Conservation (phyloP, 768 basidiomycete genomes). For the Hydnum rufescens region DNA sequence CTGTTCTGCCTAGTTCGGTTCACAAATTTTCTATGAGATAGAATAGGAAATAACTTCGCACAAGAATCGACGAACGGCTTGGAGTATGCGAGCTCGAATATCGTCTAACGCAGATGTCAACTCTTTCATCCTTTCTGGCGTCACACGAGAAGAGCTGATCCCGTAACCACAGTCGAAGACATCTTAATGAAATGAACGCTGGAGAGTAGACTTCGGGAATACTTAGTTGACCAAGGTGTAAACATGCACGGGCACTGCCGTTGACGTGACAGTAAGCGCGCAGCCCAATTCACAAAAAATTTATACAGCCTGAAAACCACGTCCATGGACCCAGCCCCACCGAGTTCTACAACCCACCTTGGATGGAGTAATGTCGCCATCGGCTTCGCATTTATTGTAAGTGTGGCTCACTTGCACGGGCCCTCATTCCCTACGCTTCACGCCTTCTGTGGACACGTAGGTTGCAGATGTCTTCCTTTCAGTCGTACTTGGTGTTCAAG, state of each 20-base stretch:
- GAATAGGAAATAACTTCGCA: too few relatives aligned
- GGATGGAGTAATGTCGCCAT: constrained; percentile 59
- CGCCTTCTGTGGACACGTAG: background rate
- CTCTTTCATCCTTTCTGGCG: background rate
- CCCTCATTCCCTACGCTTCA: background rate
- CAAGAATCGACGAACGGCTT: background rate
- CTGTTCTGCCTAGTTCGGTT: background rate
- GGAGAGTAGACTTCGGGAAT: too few relatives aligned
- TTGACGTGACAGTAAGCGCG: too few relatives aligned
- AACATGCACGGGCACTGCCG: too few relatives aligned
- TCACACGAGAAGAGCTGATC: too few relatives aligned
- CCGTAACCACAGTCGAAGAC: too few relatives aligned
- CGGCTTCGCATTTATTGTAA: constrained; percentile 46
- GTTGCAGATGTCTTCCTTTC: constrained; percentile 51
- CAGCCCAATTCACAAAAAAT: too few relatives aligned
- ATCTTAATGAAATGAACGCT: too few relatives aligned
- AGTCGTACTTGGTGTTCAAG: constrained; percentile 38
- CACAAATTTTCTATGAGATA: background rate
- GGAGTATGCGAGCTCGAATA: background rate
- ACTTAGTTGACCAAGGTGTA: too few relatives aligned
- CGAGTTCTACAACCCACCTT: constrained; percentile 25
- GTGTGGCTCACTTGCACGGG: background rate
- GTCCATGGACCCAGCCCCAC: too few relatives aligned
- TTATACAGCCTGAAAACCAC: too few relatives aligned
- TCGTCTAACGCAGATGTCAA: background rate